These are phyloP conservation scores for Penicillium antarcticum DNA, from an alignment of 495 filamentous ascomycete genomes.

Conservation along the genomic window DNA sequence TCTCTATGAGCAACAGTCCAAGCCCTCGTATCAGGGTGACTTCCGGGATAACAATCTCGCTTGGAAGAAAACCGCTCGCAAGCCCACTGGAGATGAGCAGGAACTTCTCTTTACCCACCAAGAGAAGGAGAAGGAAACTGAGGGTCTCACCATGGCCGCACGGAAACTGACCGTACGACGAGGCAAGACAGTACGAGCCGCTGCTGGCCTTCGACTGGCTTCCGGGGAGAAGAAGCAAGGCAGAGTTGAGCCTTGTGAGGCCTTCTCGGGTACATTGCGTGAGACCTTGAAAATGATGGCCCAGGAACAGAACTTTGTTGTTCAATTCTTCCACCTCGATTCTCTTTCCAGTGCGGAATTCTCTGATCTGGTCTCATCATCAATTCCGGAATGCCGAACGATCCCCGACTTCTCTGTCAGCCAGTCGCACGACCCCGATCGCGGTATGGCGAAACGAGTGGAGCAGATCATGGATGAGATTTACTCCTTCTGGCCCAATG, in stretches of 20 bases:
- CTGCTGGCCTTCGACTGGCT: conserved; percentile 52
- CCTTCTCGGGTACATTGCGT: conserved; percentile 74
- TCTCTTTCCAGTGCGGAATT: conserved; percentile 77
- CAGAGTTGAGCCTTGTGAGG: conserved; percentile 71
- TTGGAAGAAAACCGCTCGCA: conserved; percentile 81
- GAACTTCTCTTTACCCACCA: conserved; percentile 86
- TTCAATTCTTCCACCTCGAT: conserved; percentile 88
- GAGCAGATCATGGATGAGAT: conserved; percentile 82
- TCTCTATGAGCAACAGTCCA: conserved; percentile 73
- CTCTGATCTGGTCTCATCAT: conserved; percentile 66
- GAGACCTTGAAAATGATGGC: conserved; percentile 76
- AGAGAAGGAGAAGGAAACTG: conserved; percentile 72
- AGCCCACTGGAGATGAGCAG: conserved; percentile 76
- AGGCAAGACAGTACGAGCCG: conserved; percentile 76
- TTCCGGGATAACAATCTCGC: conserved; percentile 73
- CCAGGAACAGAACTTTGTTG: conserved; percentile 91
- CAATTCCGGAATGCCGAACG: conserved; percentile 61
- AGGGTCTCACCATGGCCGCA: conserved; percentile 70
- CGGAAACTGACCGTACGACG: conserved; percentile 91
- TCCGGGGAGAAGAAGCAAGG: conserved; percentile 64
- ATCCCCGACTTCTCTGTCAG: conserved; percentile 67
- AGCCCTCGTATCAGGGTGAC: conserved; percentile 74
- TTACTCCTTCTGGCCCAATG: conserved; percentile 74
- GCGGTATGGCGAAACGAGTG: conserved; percentile 73
- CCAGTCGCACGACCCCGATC: conserved; percentile 78